Evolutionary conservation across 805 yeast species (phyloP), one percentile per base, ranked within the genome.

Genomic region (Clavispora vitiphila): DNA sequence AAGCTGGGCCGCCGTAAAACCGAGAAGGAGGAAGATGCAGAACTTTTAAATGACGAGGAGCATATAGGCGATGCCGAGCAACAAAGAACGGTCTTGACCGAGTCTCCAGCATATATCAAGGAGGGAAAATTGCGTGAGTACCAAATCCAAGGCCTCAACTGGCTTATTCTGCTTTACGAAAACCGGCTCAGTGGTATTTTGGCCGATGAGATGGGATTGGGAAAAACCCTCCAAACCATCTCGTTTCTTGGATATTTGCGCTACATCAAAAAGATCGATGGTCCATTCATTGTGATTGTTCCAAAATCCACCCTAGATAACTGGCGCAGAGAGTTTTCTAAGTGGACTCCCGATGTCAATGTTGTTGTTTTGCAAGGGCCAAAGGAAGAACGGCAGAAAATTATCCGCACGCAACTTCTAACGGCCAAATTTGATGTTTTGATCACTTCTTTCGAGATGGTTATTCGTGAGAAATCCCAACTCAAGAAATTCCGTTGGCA

Each of bases 181-280:
- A 88, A 91, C 62, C 77, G 84, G 53, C 73, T 91, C 34, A 84
- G 95, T 8, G 99, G 99, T 16, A 93, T 91, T 35, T 67, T 91
- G 38, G 99, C 99, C 10, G 99, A 91, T 65, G 99, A 91, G 61
- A 91, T 93, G 99, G 99, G 99, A 3, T 72, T 91, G 31, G 99
- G 99, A 42, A 91, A 91, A 63, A 91, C 99, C 5, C 69, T 93
- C 42, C 99, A 91, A 64, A 91, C 98, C 0, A 88, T 91, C 36
- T 79, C 98, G 1, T 93, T 91, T 54, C 66, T 91, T 37, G 98
- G 97, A 0, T 88, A 86, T 59, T 64, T 93, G 46, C 76, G 97
- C 49, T 88, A 87, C 57, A 70, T 81, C 41, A 81, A 81, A 53
- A 76, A 80, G 22, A 76, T 90, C 12, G 84, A 83, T 47, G 99